Percentiles rank a stretch among this genome's conserved stretches.
Conservation (phyloP, 1,284 basidiomycete genomes). For the Cryptococcus sp. region DNA sequence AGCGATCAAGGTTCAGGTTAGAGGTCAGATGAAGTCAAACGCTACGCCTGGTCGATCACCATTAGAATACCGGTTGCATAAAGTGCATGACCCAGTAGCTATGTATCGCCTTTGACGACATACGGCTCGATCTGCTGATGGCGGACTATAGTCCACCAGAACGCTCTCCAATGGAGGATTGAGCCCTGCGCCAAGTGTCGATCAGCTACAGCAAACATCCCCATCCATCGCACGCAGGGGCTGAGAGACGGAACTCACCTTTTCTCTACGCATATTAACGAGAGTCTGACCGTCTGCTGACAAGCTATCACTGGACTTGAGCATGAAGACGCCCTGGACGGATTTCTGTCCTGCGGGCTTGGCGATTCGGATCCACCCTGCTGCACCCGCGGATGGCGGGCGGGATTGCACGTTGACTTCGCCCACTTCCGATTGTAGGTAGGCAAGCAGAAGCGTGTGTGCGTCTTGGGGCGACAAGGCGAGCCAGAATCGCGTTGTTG, state of each 20-base stretch:
- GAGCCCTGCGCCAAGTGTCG: conserved; percentile 35
- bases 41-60: too few species aligned
- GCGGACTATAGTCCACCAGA: conserved; percentile 49
- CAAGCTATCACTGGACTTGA: conserved; percentile 38
- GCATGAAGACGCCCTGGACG: conserved; percentile 37
- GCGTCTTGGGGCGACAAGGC: conserved; percentile 29
- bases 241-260: conserved; percentile 24
- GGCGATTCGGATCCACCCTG: conserved; percentile 26
- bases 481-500: conserved; percentile 51
- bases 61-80: too few species aligned
- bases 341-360: conserved; percentile 43
- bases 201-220: too few species aligned
- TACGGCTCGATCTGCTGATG: conserved; percentile 39
- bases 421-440: conserved; percentile 28
- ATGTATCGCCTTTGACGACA: conserved; percentile 39
- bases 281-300: conserved; percentile 33
- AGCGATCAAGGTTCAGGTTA: too few species aligned
- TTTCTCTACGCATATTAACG: conserved; percentile 42
- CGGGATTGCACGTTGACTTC: conserved; percentile 25
- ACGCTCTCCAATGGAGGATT: conserved; percentile 49
- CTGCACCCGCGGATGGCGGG: background rate
- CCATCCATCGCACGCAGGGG: too few species aligned
- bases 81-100: background rate
- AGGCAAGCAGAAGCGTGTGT: conserved; percentile 29
- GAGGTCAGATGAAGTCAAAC: too few species aligned